A percentile compares a stretch with the other conserved stretches of the same genome.
These are phyloP conservation scores for Cajanus cajan DNA, from an alignment of 306 rosid genomes.

Conservation along the genomic window DNA sequence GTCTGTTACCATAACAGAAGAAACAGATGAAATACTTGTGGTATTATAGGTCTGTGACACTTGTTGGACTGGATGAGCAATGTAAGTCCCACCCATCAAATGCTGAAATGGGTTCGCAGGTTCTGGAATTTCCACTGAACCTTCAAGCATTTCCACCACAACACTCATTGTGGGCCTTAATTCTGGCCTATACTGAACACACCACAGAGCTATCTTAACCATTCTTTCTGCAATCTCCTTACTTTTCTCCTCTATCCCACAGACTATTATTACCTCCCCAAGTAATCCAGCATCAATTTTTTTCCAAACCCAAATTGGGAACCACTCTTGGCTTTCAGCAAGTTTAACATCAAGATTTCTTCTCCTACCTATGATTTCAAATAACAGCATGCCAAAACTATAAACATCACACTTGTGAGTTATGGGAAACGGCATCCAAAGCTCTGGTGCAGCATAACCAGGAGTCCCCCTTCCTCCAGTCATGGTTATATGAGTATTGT, in stretches of 20 bases:
- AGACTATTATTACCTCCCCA: slow-evolving; percentile 8
- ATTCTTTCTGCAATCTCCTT: slow-evolving; percentile 37
- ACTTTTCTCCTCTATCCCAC: slow-evolving; percentile 43
- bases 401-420: slow-evolving; percentile 59
- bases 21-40: not conserved
- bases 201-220: slow-evolving; percentile 44
- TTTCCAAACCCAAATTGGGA: slow-evolving; percentile 50
- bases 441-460: slow-evolving; percentile 56
- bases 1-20: slow-evolving; percentile 8
- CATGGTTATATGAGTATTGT: slow-evolving; percentile 42
- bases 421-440: slow-evolving; percentile 49
- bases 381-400: slow-evolving; percentile 55
- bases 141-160: slow-evolving; percentile 60
- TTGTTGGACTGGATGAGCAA: not conserved
- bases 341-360: slow-evolving; percentile 33
- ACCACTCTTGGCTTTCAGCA: slow-evolving; percentile 45
- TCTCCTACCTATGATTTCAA: slow-evolving; percentile 50
- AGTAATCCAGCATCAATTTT: slow-evolving; percentile 23
- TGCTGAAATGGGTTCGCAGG: slow-evolving; percentile 45
- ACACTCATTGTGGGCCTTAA: slow-evolving; percentile 51
- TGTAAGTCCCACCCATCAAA: not conserved
- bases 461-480: slow-evolving; percentile 56
- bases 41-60: not conserved
- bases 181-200: slow-evolving; percentile 52
- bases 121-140: slow-evolving; percentile 42